phyloP scores from a whole-genome alignment of 1,284 basidiomycete genomes.

The Ganoderma boninense region DNA sequence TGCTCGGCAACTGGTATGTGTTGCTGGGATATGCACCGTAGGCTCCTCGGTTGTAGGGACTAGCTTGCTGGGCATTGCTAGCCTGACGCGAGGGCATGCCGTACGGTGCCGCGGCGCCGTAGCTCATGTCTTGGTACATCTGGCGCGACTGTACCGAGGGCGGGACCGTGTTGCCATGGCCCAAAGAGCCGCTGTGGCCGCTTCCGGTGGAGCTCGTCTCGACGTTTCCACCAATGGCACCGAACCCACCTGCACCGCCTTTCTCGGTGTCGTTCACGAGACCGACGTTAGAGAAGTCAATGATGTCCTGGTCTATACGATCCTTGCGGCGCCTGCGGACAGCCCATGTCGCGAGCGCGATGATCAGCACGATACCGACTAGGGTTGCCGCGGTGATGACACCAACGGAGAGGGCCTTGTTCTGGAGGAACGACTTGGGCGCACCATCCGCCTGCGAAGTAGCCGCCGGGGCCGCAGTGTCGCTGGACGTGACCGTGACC shows the following conservation, averaged over 20 bases:
- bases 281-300: conserved; percentile 60
- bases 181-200: conserved; percentile 42
- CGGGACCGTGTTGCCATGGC: conserved; percentile 34
- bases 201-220: conserved; percentile 24
- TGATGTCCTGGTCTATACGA: conserved; percentile 55
- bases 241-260: conserved; percentile 14
- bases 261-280: conserved; percentile 45
- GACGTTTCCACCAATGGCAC: background rate
- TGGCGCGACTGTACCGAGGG: conserved; percentile 22
- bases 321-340: conserved; percentile 59
- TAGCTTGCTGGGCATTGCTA: conserved; percentile 10
- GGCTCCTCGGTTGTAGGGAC: conserved; percentile 24
- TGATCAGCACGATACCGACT: conserved; percentile 55
- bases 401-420: conserved; percentile 65
- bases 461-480: conserved; percentile 31
- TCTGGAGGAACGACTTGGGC: conserved; percentile 59
- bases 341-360: conserved; percentile 53
- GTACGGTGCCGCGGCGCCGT: conserved; percentile 9
- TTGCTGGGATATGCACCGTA: conserved; percentile 16
- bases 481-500: conserved; percentile 38
- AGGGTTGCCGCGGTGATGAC: conserved; percentile 66
- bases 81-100: conserved; percentile 20
- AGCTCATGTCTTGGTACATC: conserved; percentile 31
- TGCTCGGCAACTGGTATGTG: conserved; percentile 11
- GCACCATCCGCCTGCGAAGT: conserved; percentile 27